Conservation (phyloP, 176 grass and related monocot species). For the Rhynchospora tenuis region DNA sequence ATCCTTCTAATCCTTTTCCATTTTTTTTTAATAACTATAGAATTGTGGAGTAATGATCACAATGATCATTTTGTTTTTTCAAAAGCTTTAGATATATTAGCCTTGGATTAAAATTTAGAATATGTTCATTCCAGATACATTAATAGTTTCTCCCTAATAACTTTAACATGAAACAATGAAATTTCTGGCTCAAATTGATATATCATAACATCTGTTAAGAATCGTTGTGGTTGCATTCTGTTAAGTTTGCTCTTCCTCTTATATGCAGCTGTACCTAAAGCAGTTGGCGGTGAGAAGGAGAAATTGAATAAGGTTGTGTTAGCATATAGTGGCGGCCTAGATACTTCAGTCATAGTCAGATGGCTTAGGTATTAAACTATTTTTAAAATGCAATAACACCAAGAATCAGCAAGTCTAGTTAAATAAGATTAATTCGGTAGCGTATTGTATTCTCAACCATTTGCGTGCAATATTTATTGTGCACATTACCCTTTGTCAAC, state of each 20-base stretch:
- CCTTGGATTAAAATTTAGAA: background rate
- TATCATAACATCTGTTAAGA: background rate
- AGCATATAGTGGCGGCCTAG: conserved; percentile 95
- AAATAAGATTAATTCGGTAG: background rate
- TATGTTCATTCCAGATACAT: background rate
- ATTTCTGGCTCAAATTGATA: background rate
- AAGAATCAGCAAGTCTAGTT: background rate
- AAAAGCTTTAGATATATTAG: background rate
- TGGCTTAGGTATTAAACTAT: conserved; percentile 68
- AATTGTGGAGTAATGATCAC: background rate
- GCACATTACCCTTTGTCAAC: background rate
- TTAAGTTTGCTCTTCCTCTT: background rate
- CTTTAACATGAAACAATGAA: background rate
- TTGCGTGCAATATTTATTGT: background rate
- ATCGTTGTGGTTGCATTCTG: background rate
- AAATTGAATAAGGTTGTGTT: conserved; percentile 76
- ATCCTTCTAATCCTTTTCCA: background rate
- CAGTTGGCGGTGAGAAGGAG: conserved; percentile 39
- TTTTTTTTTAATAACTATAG: background rate
- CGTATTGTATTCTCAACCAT: background rate
- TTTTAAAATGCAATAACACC: background rate
- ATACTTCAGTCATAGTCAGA: conserved; percentile 95
- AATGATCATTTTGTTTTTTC: background rate
- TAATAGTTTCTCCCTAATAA: background rate
- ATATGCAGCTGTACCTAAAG: conserved; percentile 49